Evolutionary conservation across 1,139 yeast species (phyloP), one percentile per base, ranked within the genome.

Genomic region (Sugiyamaella neomexicana): DNA sequence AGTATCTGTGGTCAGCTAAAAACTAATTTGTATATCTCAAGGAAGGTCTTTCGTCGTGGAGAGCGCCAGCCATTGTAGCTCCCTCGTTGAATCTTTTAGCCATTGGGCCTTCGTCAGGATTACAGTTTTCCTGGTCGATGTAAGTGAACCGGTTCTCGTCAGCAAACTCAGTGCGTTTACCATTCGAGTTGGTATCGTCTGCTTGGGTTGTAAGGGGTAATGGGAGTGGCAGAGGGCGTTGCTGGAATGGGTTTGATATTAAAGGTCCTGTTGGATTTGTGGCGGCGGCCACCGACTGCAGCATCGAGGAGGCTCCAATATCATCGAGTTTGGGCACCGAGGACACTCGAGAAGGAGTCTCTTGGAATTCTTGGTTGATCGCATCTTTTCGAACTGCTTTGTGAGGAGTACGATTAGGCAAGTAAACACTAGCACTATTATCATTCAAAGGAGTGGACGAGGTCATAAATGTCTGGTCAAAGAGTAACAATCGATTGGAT

Each of bases 291-390:
- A n/a, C 13, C 17, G 37, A n/a, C 6, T 40, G 44, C n/a, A 8
- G 6, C 23, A n/a, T 8, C 13, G 47, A 31, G 13, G 47, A 31
- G 13, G 39, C n/a, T 9, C 47, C 47, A 36, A 45, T 45, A 13
- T 45, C 49, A 13, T 36, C 42, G 2, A 36, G 16, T 27, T 29
- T 45, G 23, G 23, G 41, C 16, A 27, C 40, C 12, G 50, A 15
- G 27, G 44, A 5, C 16, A 40, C 13, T 15, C 51, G 34, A n/a
- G 51, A 47, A 4, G 51, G 51, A 5, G 51, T 47, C 25, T 47
- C 51, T 13, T 47, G 45, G n/a, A 40, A 20, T 15, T 47, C 44
- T 1, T 38, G 36, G 17, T 16, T 29, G 16, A n/a, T 17, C 9
- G 23, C 7, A 37, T 13, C 25, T 20, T 20, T 29, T 9, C 45